Conservation (phyloP, 768 basidiomycete species). For the Melanogaster broomeanus region DNA sequence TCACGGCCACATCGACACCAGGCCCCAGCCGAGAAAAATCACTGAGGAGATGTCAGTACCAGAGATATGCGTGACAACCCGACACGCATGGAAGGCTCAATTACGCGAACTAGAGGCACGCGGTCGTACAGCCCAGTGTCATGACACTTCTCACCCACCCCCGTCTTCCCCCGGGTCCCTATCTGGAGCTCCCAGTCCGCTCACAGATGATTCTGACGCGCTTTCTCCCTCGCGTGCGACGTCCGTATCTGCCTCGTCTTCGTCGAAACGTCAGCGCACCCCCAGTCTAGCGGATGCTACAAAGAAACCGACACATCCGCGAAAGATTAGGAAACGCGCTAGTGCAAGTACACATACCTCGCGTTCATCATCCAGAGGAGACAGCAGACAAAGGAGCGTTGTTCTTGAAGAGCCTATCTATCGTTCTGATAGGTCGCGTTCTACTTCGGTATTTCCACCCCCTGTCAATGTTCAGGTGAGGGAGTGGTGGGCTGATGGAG, state of each 20-base stretch:
- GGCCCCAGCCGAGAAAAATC: not conserved
- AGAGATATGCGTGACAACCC: conserved; percentile 30
- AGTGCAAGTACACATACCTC: conserved; percentile 25
- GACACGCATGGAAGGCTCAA: conserved; percentile 30
- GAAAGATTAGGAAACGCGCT: conserved; percentile 28
- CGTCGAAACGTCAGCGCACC: conserved; percentile 24
- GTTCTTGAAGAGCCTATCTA: conserved; percentile 59
- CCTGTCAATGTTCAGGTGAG: conserved; percentile 23
- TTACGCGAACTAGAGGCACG: conserved; percentile 13
- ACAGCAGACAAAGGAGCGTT: conserved; percentile 40
- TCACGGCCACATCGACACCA: not conserved
- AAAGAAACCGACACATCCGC: conserved; percentile 8
- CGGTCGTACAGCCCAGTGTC: not conserved
- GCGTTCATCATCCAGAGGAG: conserved; percentile 44
- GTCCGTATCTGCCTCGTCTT: conserved; percentile 25
- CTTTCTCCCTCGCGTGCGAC: conserved; percentile 19
- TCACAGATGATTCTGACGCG: conserved; percentile 21
- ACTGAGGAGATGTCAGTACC: conserved; percentile 14
- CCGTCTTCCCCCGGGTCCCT: conserved; percentile 20
- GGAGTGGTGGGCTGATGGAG: conserved; percentile 53
- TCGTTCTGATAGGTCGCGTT: conserved; percentile 59
- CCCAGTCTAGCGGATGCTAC: conserved; percentile 8
- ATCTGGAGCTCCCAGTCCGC: conserved; percentile 20
- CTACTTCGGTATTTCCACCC: conserved; percentile 52
- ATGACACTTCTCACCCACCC: conserved; percentile 8